Evolutionary conservation across 768 basidiomycete genomes (phyloP).

Genomic region (Mycena chlorophos): DNA sequence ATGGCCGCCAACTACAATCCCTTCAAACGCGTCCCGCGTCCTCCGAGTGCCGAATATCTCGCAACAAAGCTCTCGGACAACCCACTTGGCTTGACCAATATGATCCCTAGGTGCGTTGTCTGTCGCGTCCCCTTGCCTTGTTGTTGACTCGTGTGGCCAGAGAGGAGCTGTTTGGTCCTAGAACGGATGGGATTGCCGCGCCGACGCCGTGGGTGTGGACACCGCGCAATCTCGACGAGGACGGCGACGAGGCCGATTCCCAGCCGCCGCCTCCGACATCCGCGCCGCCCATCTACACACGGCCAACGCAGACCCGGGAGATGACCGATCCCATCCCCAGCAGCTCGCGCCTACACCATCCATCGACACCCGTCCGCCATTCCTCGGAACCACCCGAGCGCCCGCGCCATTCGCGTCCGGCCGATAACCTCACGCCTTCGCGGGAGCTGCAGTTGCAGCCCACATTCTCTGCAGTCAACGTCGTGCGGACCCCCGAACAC

Average conservation of each 20-base stretch:
- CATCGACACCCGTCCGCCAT: constrained; percentile 21
- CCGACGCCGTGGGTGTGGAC: constrained; percentile 79
- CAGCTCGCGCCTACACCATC: constrained; percentile 6
- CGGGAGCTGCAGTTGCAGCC: constrained; percentile 60
- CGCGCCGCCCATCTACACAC: constrained; percentile 12
- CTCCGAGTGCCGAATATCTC: constrained; percentile 67
- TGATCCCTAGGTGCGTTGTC: constrained; percentile 60
- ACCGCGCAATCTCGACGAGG: constrained; percentile 44
- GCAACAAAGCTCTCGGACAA: constrained; percentile 58
- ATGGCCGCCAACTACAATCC: constrained; percentile 47
- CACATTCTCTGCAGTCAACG: constrained; percentile 68
- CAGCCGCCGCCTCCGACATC: constrained; percentile 14
- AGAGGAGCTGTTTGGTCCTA: constrained; percentile 35
- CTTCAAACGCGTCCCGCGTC: constrained; percentile 61
- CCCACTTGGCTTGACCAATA: constrained; percentile 62
- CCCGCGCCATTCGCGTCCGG: constrained; percentile 20
- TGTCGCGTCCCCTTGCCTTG: not conserved
- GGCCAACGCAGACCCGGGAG: constrained; percentile 11
- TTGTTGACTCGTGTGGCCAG: constrained; percentile 26
- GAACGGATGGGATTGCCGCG: constrained; percentile 34
- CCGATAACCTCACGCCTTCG: constrained; percentile 51
- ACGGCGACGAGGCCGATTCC: constrained; percentile 25
- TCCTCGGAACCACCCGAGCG: constrained; percentile 26
- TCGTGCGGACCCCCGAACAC: constrained; percentile 68
- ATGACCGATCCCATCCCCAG: constrained; percentile 18